These are phyloP conservation scores for Talaromyces wortmannii DNA, from an alignment of 495 filamentous ascomycete species.

Conservation along the genomic window DNA sequence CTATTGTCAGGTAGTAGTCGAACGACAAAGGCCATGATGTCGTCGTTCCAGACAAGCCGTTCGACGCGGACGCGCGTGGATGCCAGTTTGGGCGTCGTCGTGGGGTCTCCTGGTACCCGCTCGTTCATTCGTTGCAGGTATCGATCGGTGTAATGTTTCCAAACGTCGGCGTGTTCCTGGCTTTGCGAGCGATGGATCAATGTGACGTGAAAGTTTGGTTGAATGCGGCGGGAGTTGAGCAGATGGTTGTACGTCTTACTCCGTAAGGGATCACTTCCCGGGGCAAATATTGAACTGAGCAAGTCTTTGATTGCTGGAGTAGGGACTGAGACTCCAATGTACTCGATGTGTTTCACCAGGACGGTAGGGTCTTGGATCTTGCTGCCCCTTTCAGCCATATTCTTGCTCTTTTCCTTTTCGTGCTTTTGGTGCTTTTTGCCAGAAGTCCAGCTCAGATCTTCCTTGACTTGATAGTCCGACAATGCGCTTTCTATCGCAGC, in stretches of 20 bases:
- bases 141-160: conserved; percentile 55
- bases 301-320: conserved; percentile 47
- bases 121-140: conserved; percentile 33
- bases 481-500: conserved; percentile 70
- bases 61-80: conserved; percentile 52
- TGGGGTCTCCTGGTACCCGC: conserved; percentile 21
- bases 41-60: conserved; percentile 68
- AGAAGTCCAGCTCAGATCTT: conserved; percentile 51
- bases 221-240: conserved; percentile 63
- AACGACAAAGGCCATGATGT: conserved; percentile 84
- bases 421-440: conserved; percentile 15
- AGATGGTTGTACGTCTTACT: conserved; percentile 71
- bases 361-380: conserved; percentile 11
- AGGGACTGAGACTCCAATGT: conserved; percentile 66
- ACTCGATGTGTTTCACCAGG: conserved; percentile 61
- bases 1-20: conserved; percentile 45
- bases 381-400: conserved; percentile 13
- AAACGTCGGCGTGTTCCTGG: conserved; percentile 54
- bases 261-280: conserved; percentile 28
- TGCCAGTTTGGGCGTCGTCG: conserved; percentile 38
- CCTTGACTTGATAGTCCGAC: conserved; percentile 67
- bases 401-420: conserved; percentile 29
- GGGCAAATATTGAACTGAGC: conserved; percentile 61
- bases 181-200: conserved; percentile 72
- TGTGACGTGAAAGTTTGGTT: conserved; percentile 87